These are phyloP conservation scores for Pyronema omphalodes DNA, from an alignment of 495 filamentous ascomycete species.

Conservation along the genomic window DNA sequence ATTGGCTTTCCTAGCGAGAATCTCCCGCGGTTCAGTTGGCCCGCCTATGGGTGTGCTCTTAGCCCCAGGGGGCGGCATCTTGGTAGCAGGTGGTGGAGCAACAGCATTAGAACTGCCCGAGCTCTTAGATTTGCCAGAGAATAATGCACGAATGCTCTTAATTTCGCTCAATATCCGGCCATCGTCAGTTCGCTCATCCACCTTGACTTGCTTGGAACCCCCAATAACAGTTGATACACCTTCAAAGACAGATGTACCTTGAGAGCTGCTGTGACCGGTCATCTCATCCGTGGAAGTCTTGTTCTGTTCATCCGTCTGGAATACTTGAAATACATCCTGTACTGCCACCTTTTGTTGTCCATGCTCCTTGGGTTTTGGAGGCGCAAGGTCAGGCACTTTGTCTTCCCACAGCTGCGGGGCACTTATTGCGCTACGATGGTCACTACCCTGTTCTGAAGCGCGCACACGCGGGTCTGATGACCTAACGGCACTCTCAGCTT, in stretches of 20 bases:
- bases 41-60: neutral
- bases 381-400: neutral
- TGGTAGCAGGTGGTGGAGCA: neutral
- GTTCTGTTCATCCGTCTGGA: neutral
- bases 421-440: conserved; percentile 17
- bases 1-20: neutral
- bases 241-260: neutral
- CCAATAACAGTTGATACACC: neutral
- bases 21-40: neutral
- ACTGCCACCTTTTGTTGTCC: neutral
- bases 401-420: conserved; percentile 21
- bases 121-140: neutral
- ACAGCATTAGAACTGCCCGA: neutral
- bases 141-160: conserved; percentile 18
- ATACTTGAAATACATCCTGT: neutral
- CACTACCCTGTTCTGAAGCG: conserved; percentile 5
- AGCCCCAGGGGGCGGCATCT: neutral
- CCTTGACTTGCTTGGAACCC: conserved; percentile 3
- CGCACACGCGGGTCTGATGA: conserved; percentile 13
- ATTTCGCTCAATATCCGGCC: conserved; percentile 23
- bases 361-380: conserved; percentile 4
- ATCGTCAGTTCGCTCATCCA: conserved; percentile 14
- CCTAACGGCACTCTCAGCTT: neutral
- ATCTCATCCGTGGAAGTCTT: neutral
- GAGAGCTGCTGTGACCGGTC: neutral